Conservation (phyloP, 139 green algal genomes). For the Chlorella sp. region DNA sequence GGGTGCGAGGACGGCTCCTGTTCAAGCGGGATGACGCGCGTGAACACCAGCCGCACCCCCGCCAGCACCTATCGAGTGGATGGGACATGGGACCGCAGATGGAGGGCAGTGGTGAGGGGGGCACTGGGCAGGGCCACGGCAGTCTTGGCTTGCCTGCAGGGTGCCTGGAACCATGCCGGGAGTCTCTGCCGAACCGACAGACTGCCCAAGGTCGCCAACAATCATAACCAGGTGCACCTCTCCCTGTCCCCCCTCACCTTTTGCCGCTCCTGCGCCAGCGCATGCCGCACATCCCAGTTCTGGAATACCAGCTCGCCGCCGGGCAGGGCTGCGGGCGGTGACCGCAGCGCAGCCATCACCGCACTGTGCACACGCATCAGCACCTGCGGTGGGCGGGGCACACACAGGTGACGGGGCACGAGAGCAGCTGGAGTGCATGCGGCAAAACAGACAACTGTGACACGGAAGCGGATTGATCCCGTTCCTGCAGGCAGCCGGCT, state of each 20-base stretch:
- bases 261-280: slow-evolving; percentile 52
- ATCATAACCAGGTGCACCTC: too few species aligned
- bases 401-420: too few species aligned
- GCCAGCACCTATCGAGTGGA: slow-evolving; percentile 40
- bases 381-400: slow-evolving; percentile 36
- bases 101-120: too few species aligned
- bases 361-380: slow-evolving; percentile 65
- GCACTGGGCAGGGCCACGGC: not conserved
- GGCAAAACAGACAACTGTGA: too few species aligned
- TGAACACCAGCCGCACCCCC: slow-evolving; percentile 72
- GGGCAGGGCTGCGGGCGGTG: not conserved
- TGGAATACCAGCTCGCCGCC: not conserved
- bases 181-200: too few species aligned
- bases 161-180: too few species aligned
- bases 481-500: too few species aligned
- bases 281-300: slow-evolving; percentile 53
- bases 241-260: not conserved
- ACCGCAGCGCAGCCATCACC: slow-evolving; percentile 46
- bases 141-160: too few species aligned
- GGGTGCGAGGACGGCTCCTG: slow-evolving; percentile 53
- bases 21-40: slow-evolving; percentile 66
- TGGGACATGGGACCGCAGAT: too few species aligned
- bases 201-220: too few species aligned
- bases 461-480: too few species aligned
- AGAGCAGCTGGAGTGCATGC: too few species aligned